A percentile compares a stretch with the other conserved stretches of the same genome.
These are phyloP conservation scores for Erigeron canadensis DNA, from an alignment of 129 eudicot species.

Conservation along the genomic window DNA sequence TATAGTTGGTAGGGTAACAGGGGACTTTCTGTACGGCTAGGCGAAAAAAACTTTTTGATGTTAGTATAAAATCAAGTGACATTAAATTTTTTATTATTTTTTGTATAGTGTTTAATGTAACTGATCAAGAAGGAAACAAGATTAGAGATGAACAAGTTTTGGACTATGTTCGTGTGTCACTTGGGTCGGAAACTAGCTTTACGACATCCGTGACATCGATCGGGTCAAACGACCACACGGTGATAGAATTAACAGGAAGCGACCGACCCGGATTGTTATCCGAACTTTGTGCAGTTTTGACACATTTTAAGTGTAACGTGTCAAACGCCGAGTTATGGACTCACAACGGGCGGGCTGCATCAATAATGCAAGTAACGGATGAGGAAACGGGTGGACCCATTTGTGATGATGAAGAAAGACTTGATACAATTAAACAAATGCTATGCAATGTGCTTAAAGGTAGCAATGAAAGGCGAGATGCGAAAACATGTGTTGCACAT, in stretches of 20 bases:
- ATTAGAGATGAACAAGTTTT: constrained; percentile 61
- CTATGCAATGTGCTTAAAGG: constrained; percentile 72
- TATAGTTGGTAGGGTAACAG: no score
- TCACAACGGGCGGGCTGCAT: constrained; percentile 82
- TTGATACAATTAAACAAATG: constrained; percentile 54
- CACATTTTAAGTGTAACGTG: constrained; percentile 83
- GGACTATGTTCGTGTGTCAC: constrained; percentile 63
- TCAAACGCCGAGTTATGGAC: constrained; percentile 89
- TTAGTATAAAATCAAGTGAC: neutral
- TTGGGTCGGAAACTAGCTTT: constrained; percentile 66
- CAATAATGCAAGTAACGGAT: constrained; percentile 74
- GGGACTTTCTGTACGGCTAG: no score
- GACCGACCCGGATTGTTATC: constrained; percentile 85
- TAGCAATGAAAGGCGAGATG: constrained; percentile 53
- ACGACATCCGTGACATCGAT: constrained; percentile 53
- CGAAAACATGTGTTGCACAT: constrained; percentile 56
- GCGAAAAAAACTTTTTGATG: no score
- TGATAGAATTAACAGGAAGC: constrained; percentile 68
- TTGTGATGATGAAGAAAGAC: constrained; percentile 61
- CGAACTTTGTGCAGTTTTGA: constrained; percentile 77
- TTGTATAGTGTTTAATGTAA: constrained; percentile 68
- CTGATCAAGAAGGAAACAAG: constrained; percentile 85
- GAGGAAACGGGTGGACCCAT: constrained; percentile 57
- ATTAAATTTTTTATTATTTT: neutral
- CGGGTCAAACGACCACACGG: constrained; percentile 64